Base-by-base conservation (phyloP, 306 rosid genomes). In the Boehmeria nivea region DNA sequence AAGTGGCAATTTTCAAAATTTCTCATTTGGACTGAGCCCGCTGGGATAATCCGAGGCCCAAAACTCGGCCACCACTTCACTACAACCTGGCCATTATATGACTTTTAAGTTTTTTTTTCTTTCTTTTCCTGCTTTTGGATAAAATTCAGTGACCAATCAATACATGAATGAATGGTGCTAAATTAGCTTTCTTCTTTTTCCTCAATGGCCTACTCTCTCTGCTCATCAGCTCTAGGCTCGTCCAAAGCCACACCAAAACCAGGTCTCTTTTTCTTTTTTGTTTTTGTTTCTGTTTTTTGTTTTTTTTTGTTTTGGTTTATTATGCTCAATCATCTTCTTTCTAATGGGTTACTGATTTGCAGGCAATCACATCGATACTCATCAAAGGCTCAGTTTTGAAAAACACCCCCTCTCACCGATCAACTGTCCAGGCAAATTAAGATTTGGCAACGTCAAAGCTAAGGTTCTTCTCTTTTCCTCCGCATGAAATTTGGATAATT, bases 401-500 rank as follows among this genome's bases (percentile, higher is more conserved):
- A 45, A 50, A 34, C 43, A 43, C 60, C 50, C 38, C 38, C 69
- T 49, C 39, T 49, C 68, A 38, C 80, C 64, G 43, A 47, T 3
- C 45, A 40, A 28, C 43, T 65, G 57, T 67, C 31, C 63, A 28
- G 47, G 53, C 10, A 25, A 40, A 40, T n/a, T 65, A 44, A 64
- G 75, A 61, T 44, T 59, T 60, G 18, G 17, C 62, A 20, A 61
- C 56, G 23, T 76, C 57, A 80, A 59, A 53, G 46, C 82, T 14
- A 73, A 79, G 87, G 94, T 84, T 69, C 45, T 61, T 45, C 61
- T 18, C 6, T 15, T n/a, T n/a, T n/a, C n/a, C n/a, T n/a, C n/a
- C n/a, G n/a, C n/a, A n/a, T n/a, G n/a, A n/a, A n/a, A n/a, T n/a
- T n/a, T n/a, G n/a, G n/a, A n/a, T n/a, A n/a, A n/a, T n/a, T n/a